Evolutionary conservation across 2,329 filamentous ascomycete species (phyloP).

Genomic region (Ophiostoma pallidulum): DNA sequence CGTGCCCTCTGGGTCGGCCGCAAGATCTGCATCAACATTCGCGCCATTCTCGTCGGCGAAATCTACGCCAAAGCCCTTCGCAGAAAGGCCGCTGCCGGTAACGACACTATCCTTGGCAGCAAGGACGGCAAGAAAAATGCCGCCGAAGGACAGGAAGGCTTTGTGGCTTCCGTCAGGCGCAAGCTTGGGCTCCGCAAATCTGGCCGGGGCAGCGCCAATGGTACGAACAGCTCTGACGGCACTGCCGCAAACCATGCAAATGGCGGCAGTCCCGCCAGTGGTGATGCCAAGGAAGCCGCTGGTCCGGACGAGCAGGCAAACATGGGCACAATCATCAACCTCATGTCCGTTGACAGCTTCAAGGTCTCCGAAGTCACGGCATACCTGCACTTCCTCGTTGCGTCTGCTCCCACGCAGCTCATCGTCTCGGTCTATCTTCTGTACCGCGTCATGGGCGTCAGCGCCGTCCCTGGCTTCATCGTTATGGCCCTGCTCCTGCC

Average conservation of each 20-base stretch:
- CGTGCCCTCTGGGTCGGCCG: constrained; percentile 89
- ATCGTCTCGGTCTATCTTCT: constrained; percentile 70
- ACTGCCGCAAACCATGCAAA: not conserved
- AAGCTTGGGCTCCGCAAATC: constrained; percentile 51
- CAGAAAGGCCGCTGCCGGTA: constrained; percentile 72
- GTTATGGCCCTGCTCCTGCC: constrained; percentile 86
- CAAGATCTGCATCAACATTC: constrained; percentile 85
- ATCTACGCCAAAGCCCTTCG: constrained; percentile 94
- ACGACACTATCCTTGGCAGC: constrained; percentile 62
- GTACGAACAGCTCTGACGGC: constrained; percentile 17
- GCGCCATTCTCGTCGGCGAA: constrained; percentile 92
- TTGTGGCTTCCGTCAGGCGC: constrained; percentile 42
- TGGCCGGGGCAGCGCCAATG: constrained; percentile 38
- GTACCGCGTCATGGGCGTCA: constrained; percentile 83
- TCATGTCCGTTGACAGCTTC: constrained; percentile 99
- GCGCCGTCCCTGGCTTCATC: constrained; percentile 84
- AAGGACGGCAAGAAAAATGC: constrained; percentile 35
- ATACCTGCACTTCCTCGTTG: constrained; percentile 93
- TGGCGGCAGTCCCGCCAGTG: constrained; percentile 12
- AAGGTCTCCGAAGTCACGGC: constrained; percentile 93
- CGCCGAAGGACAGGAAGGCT: constrained; percentile 26
- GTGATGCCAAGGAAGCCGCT: constrained; percentile 26
- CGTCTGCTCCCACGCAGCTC: constrained; percentile 81
- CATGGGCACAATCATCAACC: constrained; percentile 95
- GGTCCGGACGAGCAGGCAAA: constrained; percentile 70